A percentile compares a stretch with the other conserved stretches of the same genome.
Evolutionary conservation across 2,329 filamentous ascomycete species (phyloP).

Genomic region (Chaetomiaceae sp.): DNA sequence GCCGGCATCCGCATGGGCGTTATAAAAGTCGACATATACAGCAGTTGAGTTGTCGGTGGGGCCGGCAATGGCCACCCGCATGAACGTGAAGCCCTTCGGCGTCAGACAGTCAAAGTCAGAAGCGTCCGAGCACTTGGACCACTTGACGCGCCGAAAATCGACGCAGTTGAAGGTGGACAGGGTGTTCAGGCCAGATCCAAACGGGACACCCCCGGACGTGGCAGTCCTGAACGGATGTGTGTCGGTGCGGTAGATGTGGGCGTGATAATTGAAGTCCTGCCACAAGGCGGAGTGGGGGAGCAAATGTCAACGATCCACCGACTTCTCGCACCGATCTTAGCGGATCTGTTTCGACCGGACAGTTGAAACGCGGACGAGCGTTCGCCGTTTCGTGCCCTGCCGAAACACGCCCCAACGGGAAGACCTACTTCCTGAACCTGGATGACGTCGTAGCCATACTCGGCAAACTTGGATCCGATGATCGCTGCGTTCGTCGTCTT

Average conservation of each 20-base stretch:
- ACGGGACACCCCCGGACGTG: slow-evolving; percentile 59
- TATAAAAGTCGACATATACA: slow-evolving; percentile 60
- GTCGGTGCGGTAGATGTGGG: slow-evolving; percentile 55
- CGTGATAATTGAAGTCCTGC: slow-evolving; percentile 63
- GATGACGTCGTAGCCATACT: slow-evolving; percentile 58
- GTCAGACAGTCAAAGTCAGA: slow-evolving; percentile 59
- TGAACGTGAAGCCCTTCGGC: slow-evolving; percentile 66
- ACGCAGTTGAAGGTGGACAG: slow-evolving; percentile 55
- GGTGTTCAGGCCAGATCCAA: slow-evolving; percentile 63
- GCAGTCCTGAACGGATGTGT: slow-evolving; percentile 57
- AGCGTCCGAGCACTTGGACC: slow-evolving; percentile 53
- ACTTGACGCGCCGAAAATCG: slow-evolving; percentile 54
- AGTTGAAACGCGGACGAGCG: neutral
- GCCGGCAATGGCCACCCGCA: slow-evolving; percentile 51
- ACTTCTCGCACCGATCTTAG: neutral
- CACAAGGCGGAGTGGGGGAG: no score
- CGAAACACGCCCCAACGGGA: neutral
- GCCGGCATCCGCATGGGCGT: slow-evolving; percentile 63
- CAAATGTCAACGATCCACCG: neutral
- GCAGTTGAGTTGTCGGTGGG: slow-evolving; percentile 28
- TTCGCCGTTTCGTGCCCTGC: neutral
- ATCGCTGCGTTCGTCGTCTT: slow-evolving; percentile 53
- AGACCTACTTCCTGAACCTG: slow-evolving; percentile 56
- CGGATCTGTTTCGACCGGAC: neutral
- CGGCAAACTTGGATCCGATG: slow-evolving; percentile 54